phyloP scores from a whole-genome alignment of 768 basidiomycete genomes.

The Naganishia randhawae region DNA sequence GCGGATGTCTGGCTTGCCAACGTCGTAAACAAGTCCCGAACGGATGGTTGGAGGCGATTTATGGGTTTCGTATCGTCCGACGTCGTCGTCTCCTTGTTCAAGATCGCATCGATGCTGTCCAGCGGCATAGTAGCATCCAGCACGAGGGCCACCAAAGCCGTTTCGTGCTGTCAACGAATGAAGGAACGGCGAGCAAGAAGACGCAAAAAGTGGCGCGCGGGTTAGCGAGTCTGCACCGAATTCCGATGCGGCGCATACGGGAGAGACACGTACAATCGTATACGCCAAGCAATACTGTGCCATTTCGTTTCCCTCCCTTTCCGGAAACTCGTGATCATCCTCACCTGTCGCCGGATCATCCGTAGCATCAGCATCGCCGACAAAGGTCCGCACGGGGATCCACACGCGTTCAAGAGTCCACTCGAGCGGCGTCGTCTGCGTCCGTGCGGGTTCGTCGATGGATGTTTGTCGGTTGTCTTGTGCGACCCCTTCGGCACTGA shows the following conservation, averaged over 20 bases:
- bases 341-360: not conserved
- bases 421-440: not conserved
- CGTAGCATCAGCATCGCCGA: not conserved
- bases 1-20: too few relatives aligned
- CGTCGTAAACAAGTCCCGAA: too few relatives aligned
- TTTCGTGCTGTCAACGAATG: not conserved
- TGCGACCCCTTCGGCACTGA: too few relatives aligned
- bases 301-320: too few relatives aligned
- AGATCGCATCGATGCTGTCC: not conserved
- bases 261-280: constrained; percentile 2
- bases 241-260: not conserved
- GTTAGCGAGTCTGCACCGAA: not conserved
- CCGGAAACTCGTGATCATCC: too few relatives aligned
- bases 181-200: not conserved
- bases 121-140: not conserved
- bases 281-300: too few relatives aligned
- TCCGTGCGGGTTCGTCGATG: too few relatives aligned
- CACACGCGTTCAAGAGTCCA: not conserved
- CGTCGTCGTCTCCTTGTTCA: not conserved
- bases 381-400: not conserved
- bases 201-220: not conserved
- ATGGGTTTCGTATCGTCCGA: too few relatives aligned
- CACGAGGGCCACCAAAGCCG: not conserved
- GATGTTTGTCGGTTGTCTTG: too few relatives aligned
- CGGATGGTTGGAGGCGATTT: too few relatives aligned